These are phyloP conservation scores for Telfairia occidentalis DNA, from an alignment of 331 rosid species.

Conservation along the genomic window DNA sequence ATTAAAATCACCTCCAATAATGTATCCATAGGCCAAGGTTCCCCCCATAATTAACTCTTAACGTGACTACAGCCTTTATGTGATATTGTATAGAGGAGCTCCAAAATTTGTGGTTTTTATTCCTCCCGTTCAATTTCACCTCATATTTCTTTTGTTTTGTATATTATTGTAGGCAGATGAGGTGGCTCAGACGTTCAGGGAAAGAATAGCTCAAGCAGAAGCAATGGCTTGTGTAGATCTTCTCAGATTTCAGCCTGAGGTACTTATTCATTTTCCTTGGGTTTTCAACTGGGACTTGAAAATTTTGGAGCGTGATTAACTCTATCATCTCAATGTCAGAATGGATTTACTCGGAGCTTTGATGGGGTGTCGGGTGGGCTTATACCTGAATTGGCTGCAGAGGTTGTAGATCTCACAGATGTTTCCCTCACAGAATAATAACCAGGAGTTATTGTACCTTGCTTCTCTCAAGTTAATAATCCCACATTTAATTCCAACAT, in stretches of 20 bases:
- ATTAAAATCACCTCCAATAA: too few species aligned
- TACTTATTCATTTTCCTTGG: slow-evolving; percentile 19
- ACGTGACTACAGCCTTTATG: neutral
- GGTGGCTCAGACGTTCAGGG: slow-evolving; percentile 93
- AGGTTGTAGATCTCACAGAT: slow-evolving; percentile 64
- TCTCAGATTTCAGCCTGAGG: slow-evolving; percentile 94
- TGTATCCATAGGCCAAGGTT: too few species aligned
- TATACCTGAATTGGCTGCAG: slow-evolving; percentile 61
- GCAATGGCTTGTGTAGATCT: slow-evolving; percentile 96
- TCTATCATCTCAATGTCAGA: slow-evolving; percentile 34
- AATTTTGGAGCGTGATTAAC: neutral
- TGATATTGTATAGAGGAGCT: slow-evolving; percentile 1
- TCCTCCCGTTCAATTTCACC: neutral
- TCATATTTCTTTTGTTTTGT: neutral
- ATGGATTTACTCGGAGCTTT: slow-evolving; percentile 64
- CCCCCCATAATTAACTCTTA: too few species aligned
- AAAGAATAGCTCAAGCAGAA: slow-evolving; percentile 96
- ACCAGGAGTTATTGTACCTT: neutral
- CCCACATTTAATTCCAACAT: neutral
- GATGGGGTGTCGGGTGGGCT: slow-evolving; percentile 77
- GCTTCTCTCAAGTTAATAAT: neutral
- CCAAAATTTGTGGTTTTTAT: neutral
- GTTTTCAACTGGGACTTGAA: neutral
- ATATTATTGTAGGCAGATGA: slow-evolving; percentile 72
- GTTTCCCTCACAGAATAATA: slow-evolving; percentile 40